Percentiles rank a stretch among this genome's conserved stretches.
Conservation (phyloP, 345 rosid genomes). For the Sisymbrium altissimum region DNA sequence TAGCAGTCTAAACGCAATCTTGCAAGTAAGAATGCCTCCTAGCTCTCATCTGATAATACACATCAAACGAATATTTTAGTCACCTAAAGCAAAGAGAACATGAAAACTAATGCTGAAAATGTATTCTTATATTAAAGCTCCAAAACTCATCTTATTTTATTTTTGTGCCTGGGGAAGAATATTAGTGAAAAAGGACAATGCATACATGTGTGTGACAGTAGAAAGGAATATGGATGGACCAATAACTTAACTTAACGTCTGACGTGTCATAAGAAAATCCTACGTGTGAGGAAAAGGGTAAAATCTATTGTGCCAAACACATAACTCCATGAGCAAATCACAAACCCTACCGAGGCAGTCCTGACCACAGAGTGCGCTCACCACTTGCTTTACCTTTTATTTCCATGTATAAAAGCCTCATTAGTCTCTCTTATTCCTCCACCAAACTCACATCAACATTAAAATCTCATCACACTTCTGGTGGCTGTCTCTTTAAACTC, state of each 20-base stretch:
- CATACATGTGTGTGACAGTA: conserved; percentile 11
- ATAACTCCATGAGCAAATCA: conserved; percentile 15
- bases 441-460: conserved; percentile 13
- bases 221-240: conserved; percentile 6
- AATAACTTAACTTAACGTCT: background rate
- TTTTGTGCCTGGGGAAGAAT: background rate
- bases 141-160: background rate
- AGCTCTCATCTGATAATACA: too few species aligned
- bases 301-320: conserved; percentile 14
- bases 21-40: too few species aligned
- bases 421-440: conserved; percentile 3
- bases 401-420: conserved; percentile 13
- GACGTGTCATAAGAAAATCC: conserved; percentile 29
- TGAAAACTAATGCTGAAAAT: background rate
- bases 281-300: conserved; percentile 9
- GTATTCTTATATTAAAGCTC: background rate
- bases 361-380: conserved; percentile 5
- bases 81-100: too few species aligned
- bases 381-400: conserved; percentile 5
- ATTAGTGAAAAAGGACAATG: background rate
- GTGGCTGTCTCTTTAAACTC: background rate
- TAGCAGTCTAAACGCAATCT: too few species aligned
- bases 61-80: too few species aligned
- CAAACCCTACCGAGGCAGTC: background rate
- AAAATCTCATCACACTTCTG: background rate